Evolutionary conservation across 2,329 filamentous ascomycete genomes (phyloP), one percentile per base, ranked within the genome.

Genomic region (Alternaria sp.): DNA sequence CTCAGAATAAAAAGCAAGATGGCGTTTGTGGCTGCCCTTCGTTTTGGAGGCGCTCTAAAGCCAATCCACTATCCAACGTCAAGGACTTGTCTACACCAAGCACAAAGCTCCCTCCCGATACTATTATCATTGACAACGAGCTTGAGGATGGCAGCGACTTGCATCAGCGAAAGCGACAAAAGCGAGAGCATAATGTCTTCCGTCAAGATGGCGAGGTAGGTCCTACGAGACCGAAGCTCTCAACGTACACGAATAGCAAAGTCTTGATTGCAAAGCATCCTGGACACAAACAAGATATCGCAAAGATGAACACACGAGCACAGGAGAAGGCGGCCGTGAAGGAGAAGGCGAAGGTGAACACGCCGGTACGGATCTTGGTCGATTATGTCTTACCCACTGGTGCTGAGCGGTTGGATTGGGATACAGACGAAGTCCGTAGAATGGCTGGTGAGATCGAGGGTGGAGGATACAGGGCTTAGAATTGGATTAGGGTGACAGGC

Each of bases 11-110:
- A 9, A 50, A n/a, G 8, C 62, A 68, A 52, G 65, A 66, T 8
- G 67, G 67, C 18, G 69, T 75, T 1, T 76, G 74, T 27, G 73
- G 72, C 30, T 75, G 73, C 40, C 64, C 62, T 6, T 43, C 61
- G 9, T 70, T 73, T 60, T 74, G 74, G 73, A 44, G 53, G 55
- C 46, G 43, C 2, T 34, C 8, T 6, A 55, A 27, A 32, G 16
- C 22, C 18, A 20, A 5, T 25, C 12, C 16, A 25, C 20, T 25
- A 2, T 6, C 27, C 38, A 54, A 38, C 22, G 43, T 12, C 38
- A 18, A 36, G 5, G 18, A 6, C 3, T 5, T 9, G 28, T 30
- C 16, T 41, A 9, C 11, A 6, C 10, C 38, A 36, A 5, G 11
- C 10, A 5, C 27, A 4, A 16, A 12, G 3, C 18, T 11, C 16